Evolutionary conservation across 148 eudicot genomes (phyloP), one percentile per base, ranked within the genome.

Genomic region (Rhododendron molle): DNA sequence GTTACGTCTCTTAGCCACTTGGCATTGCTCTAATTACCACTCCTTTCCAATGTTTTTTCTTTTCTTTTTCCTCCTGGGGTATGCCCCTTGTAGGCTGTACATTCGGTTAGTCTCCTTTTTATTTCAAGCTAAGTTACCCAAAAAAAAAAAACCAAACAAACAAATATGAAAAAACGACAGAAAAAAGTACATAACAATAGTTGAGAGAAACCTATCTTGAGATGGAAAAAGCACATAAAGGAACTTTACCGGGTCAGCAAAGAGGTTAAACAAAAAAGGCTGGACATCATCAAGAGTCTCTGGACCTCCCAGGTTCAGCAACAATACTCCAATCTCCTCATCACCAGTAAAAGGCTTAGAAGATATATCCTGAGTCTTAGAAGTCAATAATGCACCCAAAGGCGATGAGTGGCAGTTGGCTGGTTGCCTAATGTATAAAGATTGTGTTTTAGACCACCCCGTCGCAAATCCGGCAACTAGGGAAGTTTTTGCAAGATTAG

Each of bases 261-360:
- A 97, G 83, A 97, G 98, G 89, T 97, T 97, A 85, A 94, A 97
- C 89, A 97, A 89, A 88, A 97, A 97, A 52, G 99, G 99, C 87
- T 97, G 99, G 87, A 97, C 98, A 85, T 97, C 99, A 52, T 97
- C 96, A 87, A 97, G 92, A 83, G 98, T 96, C 88, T 96, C 99
- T 54, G 99, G 99, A 76, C 99, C 99, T 86, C 99, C 99, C 88
- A 96, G 99, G 90, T 96, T 96, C 21, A 96, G 96, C 91, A 96
- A 88, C 85, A 96, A 85, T 1, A 96, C 99, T 76, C 99, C 99
- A 40, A 94, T 89, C 85, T 90, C 95, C 84, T 93, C 98, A 83
- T 94, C 95, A 69, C 90, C 93, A 78, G 87, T 85, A 56, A 88
- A 40, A 11, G 91, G 83, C 69, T 84, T 76, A 43, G 89, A 36